These are phyloP conservation scores for Hypomyces rosellus DNA, from an alignment of 2,329 filamentous ascomycete genomes.

Conservation along the genomic window DNA sequence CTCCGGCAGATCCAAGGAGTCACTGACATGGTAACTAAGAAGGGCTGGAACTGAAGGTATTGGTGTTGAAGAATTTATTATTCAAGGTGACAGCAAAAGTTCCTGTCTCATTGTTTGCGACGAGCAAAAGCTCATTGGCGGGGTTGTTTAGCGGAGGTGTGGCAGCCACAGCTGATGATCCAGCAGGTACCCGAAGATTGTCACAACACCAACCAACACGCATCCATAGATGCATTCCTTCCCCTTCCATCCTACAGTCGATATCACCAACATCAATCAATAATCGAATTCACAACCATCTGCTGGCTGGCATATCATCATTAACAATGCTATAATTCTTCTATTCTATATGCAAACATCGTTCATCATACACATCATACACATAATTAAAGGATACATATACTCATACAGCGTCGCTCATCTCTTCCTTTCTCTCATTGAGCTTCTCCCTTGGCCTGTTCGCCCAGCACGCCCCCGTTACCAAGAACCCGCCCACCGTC, in stretches of 20 bases:
- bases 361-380: not conserved
- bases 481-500: constrained; percentile 35
- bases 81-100: no score
- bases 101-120: no score
- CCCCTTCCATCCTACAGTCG: no score
- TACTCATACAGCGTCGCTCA: not conserved
- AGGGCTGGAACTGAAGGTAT: not conserved
- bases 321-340: not conserved
- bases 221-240: no score
- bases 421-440: not conserved
- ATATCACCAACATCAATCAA: no score
- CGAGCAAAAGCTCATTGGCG: no score
- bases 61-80: not conserved
- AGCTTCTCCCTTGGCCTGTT: constrained; percentile 18
- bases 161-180: no score
- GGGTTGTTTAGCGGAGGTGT: no score
- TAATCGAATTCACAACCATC: no score
- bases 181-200: no score
- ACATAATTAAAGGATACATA: not conserved
- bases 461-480: constrained; percentile 34
- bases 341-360: not conserved
- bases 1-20: constrained; percentile 32
- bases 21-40: constrained; percentile 22
- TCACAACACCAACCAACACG: no score
- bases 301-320: not conserved